Evolutionary conservation across 306 rosid genomes (phyloP).

Genomic region (Gastrolobium bilobum): DNA sequence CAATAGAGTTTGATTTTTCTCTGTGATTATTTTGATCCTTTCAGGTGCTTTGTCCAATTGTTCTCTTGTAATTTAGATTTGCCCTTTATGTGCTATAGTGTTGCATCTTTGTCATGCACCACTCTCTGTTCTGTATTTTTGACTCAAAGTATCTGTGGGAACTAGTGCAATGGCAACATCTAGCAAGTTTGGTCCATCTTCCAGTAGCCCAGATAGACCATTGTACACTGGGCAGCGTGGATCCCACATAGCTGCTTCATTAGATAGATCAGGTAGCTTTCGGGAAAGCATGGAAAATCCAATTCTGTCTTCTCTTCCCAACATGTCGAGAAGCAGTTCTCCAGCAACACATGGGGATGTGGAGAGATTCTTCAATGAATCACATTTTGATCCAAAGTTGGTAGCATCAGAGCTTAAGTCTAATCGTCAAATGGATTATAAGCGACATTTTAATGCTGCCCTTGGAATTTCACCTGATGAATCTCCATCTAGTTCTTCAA

Average conservation of each 20-base stretch:
- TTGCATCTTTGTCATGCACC: conserved; percentile 72
- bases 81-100: conserved; percentile 65
- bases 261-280: conserved; percentile 93
- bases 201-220: conserved; percentile 92
- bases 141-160: conserved; percentile 62
- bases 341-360: conserved; percentile 76
- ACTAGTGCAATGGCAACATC: conserved; percentile 91
- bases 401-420: conserved; percentile 81
- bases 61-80: conserved; percentile 51
- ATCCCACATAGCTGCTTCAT: conserved; percentile 81
- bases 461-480: conserved; percentile 84
- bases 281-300: conserved; percentile 91
- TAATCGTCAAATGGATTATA: conserved; percentile 76
- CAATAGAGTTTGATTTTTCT: conserved; percentile 41
- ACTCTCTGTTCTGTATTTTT: conserved; percentile 64
- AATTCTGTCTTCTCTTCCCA: conserved; percentile 85
- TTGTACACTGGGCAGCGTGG: conserved; percentile 94
- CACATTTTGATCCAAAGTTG: conserved; percentile 79
- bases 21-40: conserved; percentile 50
- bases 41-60: conserved; percentile 63
- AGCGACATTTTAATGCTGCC: conserved; percentile 68
- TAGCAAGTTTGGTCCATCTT: conserved; percentile 89
- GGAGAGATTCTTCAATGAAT: conserved; percentile 65
- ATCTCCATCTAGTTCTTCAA: conserved; percentile 82
- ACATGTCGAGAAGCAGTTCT: conserved; percentile 84